Evolutionary conservation across 2,329 filamentous ascomycete genomes (phyloP), one percentile per base, ranked within the genome.

Genomic region (Trichoderma afroharzianum): DNA sequence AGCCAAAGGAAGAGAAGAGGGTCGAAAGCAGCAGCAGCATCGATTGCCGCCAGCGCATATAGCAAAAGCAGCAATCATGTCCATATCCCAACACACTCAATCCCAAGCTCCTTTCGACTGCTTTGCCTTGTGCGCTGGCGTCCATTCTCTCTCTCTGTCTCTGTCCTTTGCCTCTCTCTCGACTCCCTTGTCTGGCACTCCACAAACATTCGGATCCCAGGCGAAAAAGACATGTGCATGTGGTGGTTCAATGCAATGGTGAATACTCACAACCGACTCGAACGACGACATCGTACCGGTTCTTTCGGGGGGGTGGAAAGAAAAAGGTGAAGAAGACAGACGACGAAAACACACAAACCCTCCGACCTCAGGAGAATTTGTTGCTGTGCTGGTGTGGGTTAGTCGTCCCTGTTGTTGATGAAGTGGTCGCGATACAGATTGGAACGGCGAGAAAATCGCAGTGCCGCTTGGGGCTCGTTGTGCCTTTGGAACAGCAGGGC

Each of bases 191-290:
- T 57, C 14, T 43, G 43, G 67, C 47, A 63, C 59, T 63, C 59
- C 32, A 70, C 71, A 59, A 57, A 59, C 50, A 50, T 69, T 69
- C 67, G 67, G 57, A 69, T 69, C 67, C 66, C 66, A 33, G 66
- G 67, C 68, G 58, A 59, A 59, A 59, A 59, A 68, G 67, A 68
- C 50, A 68, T 30, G 58, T 68, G 55, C 58, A 43, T 68, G 47
- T 32, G 57, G 57, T 69, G 39, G 18, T 50, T 72, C 53, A 33
- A 43, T 72, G 66, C 61, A 33, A 47, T 72, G 66, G 64, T 71
- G 74, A 72, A 70, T 80, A 91, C 89, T 91, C 85, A 91, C 90
- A 87, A 90, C 88, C 84, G 85, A 82, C 87, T 91, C 90, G 85
- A 91, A 91, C 81, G 87, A 88, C 83, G 89, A 91, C 89, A 91